phyloP scores from a whole-genome alignment of 2,329 filamentous ascomycete species.

The Coccinonectria pachysandricola region DNA sequence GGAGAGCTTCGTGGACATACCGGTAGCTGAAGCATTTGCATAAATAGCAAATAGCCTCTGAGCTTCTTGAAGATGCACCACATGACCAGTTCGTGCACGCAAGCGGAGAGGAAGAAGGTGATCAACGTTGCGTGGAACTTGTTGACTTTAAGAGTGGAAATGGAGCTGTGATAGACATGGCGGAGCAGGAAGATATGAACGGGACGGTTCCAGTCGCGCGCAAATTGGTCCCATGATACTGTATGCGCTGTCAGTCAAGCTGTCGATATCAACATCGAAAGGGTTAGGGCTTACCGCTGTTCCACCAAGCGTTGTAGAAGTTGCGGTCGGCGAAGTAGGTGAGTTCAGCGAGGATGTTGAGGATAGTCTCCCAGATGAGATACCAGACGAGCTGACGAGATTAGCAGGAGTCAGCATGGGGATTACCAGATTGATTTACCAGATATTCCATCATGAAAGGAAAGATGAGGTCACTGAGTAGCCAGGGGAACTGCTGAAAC shows the following conservation, averaged over 20 bases:
- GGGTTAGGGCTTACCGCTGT: conserved; percentile 31
- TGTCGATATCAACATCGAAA: background rate
- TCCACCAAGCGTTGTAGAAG: conserved; percentile 60
- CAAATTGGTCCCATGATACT: conserved; percentile 66
- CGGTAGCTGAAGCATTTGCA: conserved; percentile 67
- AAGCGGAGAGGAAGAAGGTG: conserved; percentile 62
- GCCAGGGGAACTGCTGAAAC: conserved; percentile 60
- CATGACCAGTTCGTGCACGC: conserved; percentile 69
- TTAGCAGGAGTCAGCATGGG: conserved; percentile 2
- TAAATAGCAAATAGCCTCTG: conserved; percentile 59
- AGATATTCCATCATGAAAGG: conserved; percentile 73
- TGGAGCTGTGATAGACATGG: conserved; percentile 70
- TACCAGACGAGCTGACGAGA: conserved; percentile 55
- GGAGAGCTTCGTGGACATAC: conserved; percentile 21
- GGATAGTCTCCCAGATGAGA: conserved; percentile 66
- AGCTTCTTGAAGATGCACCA: conserved; percentile 72
- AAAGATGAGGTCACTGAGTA: conserved; percentile 65
- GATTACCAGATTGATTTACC: conserved; percentile 17
- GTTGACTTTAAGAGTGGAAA: conserved; percentile 60
- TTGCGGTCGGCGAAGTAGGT: conserved; percentile 68
- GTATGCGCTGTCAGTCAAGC: too few relatives aligned
- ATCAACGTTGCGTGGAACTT: conserved; percentile 63
- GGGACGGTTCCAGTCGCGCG: conserved; percentile 67
- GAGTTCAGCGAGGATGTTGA: conserved; percentile 68
- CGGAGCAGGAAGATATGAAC: conserved; percentile 69